Evolutionary conservation across 2,329 filamentous ascomycete species (phyloP).

Genomic region (Diaporthe helianthi): DNA sequence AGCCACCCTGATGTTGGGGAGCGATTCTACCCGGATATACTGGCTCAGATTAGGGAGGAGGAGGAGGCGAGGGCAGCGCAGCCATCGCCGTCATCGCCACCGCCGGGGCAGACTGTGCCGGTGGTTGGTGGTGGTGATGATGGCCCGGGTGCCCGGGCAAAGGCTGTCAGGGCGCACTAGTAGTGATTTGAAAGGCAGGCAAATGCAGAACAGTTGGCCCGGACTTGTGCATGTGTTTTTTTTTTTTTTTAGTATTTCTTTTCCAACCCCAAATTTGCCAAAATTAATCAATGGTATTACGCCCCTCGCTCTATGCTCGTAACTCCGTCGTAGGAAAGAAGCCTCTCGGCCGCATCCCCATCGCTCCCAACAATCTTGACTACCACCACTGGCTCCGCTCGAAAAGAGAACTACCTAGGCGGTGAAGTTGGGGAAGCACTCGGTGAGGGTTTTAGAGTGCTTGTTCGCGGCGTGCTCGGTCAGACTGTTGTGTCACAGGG

Average conservation of each 20-base stretch:
- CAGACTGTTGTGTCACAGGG: constrained; percentile 53
- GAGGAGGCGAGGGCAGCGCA: constrained; percentile 56
- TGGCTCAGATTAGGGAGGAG: constrained; percentile 63
- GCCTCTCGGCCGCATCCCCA: not conserved
- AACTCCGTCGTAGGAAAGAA: constrained; percentile 20
- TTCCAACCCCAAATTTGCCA: constrained; percentile 10
- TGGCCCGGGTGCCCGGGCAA: constrained; percentile 37
- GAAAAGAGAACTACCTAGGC: constrained; percentile 23
- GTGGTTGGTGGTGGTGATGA: constrained; percentile 31
- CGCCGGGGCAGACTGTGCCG: constrained; percentile 35
- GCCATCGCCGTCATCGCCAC: too few relatives aligned
- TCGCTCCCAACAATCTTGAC: too few relatives aligned
- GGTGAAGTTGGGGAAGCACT: constrained; percentile 71
- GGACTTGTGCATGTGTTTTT: constrained; percentile 11
- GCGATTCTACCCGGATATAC: constrained; percentile 75
- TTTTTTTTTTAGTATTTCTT: constrained; percentile 11
- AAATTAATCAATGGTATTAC: constrained; percentile 32
- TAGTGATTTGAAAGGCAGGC: not conserved
- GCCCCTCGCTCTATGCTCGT: constrained; percentile 37
- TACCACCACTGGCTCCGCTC: not conserved
- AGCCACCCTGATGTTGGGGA: constrained; percentile 88
- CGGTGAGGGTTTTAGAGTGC: constrained; percentile 74
- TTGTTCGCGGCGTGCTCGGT: constrained; percentile 77
- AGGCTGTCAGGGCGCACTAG: constrained; percentile 50
- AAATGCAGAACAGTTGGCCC: not conserved